These are phyloP conservation scores for Fusarium concolor DNA, from an alignment of 2,329 filamentous ascomycete genomes.

Conservation along the genomic window DNA sequence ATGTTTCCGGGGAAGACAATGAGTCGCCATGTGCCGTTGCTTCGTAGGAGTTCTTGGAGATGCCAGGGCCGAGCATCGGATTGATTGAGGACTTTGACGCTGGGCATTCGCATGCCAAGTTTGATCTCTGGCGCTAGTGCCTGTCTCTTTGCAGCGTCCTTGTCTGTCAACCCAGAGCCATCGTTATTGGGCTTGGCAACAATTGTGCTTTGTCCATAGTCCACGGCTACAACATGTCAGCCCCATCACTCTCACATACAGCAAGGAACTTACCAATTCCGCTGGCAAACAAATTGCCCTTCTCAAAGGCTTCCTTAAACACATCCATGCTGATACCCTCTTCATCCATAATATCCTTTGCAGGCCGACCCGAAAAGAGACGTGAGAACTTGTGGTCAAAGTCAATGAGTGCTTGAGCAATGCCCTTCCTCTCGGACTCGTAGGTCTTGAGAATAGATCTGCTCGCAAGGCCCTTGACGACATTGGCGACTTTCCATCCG, in stretches of 20 bases:
- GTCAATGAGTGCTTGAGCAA: slow-evolving; percentile 74
- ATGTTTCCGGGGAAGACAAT: slow-evolving; percentile 53
- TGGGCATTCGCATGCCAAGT: slow-evolving; percentile 68
- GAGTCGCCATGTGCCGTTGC: slow-evolving; percentile 66
- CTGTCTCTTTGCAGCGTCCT: slow-evolving; percentile 24
- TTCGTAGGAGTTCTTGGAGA: slow-evolving; percentile 60
- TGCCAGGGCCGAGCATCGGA: slow-evolving; percentile 66
- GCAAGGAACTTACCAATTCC: slow-evolving; percentile 1
- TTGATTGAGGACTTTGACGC: slow-evolving; percentile 70
- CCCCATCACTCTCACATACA: neutral
- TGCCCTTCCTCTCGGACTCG: slow-evolving; percentile 63
- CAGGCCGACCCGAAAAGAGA: slow-evolving; percentile 63
- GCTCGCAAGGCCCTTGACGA: slow-evolving; percentile 58
- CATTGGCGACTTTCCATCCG: slow-evolving; percentile 66
- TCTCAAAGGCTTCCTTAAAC: slow-evolving; percentile 70
- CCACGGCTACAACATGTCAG: neutral
- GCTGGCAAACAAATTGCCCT: slow-evolving; percentile 61
- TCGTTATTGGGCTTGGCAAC: slow-evolving; percentile 13
- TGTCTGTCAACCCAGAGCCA: neutral
- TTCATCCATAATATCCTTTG: slow-evolving; percentile 70
- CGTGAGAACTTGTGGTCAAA: slow-evolving; percentile 70
- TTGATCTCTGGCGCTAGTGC: slow-evolving; percentile 55
- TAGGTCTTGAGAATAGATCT: slow-evolving; percentile 61
- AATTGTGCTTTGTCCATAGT: slow-evolving; percentile 34
- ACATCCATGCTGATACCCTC: slow-evolving; percentile 70